Conservation (phyloP, 441 rosid species). For the Geranium incanum region DNA sequence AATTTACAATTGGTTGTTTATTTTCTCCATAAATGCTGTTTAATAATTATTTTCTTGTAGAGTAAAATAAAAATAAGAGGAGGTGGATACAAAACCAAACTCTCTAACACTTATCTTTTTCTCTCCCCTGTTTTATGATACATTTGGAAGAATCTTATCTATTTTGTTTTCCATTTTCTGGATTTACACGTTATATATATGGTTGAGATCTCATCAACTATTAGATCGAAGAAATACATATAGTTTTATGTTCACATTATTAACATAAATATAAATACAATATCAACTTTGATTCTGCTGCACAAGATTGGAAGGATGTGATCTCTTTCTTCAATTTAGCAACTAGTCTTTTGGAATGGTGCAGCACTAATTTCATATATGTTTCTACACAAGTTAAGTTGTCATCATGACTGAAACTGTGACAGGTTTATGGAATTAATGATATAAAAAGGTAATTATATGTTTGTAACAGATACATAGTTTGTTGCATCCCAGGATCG, state of each 20-base stretch:
- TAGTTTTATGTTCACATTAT: background rate
- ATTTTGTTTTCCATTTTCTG: background rate
- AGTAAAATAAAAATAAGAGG: background rate
- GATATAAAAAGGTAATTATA: no score
- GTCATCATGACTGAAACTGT: no score
- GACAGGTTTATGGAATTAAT: no score
- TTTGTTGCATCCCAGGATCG: no score
- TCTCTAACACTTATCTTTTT: background rate
- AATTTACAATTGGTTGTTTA: background rate
- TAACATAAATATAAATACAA: background rate
- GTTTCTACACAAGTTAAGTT: no score
- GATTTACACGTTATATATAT: no score
- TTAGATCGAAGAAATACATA: background rate
- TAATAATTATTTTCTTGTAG: background rate
- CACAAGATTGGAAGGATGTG: background rate
- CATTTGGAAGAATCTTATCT: background rate
- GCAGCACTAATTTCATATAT: no score
- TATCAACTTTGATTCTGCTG: no score
- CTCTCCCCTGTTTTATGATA: background rate
- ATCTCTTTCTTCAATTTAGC: background rate
- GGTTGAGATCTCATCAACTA: background rate
- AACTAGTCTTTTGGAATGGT: background rate
- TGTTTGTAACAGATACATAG: no score
- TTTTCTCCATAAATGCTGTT: background rate
- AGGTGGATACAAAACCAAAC: background rate